Percentiles rank a stretch among this genome's conserved stretches.
These are phyloP conservation scores for Xylariaceae sp. DNA, from an alignment of 2,329 filamentous ascomycete species.

Conservation along the genomic window DNA sequence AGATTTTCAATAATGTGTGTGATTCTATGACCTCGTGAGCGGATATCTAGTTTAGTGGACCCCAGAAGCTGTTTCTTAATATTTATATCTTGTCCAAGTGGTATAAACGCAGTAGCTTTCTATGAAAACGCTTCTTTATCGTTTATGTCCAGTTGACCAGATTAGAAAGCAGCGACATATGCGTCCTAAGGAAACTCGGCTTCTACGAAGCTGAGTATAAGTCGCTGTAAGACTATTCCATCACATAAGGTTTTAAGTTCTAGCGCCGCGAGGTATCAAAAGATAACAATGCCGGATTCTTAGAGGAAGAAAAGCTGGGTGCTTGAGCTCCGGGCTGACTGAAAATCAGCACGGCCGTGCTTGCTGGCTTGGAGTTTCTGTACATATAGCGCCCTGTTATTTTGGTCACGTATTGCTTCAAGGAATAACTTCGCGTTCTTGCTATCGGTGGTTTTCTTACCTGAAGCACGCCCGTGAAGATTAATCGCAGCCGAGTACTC, in stretches of 20 bases:
- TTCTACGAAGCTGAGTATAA: slow-evolving; percentile 13
- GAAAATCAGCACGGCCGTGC: slow-evolving; percentile 11
- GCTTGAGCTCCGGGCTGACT: slow-evolving; percentile 10
- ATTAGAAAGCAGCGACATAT: slow-evolving; percentile 12
- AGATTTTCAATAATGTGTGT: slow-evolving; percentile 40
- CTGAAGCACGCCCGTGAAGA: slow-evolving; percentile 17
- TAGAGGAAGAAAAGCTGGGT: slow-evolving; percentile 28
- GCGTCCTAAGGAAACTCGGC: slow-evolving; percentile 13
- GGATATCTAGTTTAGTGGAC: background rate
- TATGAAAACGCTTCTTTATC: slow-evolving; percentile 13
- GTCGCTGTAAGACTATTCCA: slow-evolving; percentile 4
- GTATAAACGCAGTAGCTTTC: slow-evolving; percentile 1
- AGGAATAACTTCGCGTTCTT: slow-evolving; percentile 19
- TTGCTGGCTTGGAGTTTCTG: slow-evolving; percentile 19
- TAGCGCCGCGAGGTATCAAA: slow-evolving; percentile 7
- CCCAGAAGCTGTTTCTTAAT: slow-evolving; percentile 1
- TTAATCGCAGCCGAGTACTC: slow-evolving; percentile 1
- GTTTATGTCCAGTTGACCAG: background rate
- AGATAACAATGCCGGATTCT: slow-evolving; percentile 27
- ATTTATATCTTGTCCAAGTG: background rate
- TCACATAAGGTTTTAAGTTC: slow-evolving; percentile 12
- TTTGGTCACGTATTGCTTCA: slow-evolving; percentile 20
- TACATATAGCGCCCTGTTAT: slow-evolving; percentile 13
- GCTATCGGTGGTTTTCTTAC: slow-evolving; percentile 13
- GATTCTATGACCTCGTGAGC: slow-evolving; percentile 50